Evolutionary conservation across 2,329 filamentous ascomycete genomes (phyloP).

Genomic region (Lachnellula cervina): DNA sequence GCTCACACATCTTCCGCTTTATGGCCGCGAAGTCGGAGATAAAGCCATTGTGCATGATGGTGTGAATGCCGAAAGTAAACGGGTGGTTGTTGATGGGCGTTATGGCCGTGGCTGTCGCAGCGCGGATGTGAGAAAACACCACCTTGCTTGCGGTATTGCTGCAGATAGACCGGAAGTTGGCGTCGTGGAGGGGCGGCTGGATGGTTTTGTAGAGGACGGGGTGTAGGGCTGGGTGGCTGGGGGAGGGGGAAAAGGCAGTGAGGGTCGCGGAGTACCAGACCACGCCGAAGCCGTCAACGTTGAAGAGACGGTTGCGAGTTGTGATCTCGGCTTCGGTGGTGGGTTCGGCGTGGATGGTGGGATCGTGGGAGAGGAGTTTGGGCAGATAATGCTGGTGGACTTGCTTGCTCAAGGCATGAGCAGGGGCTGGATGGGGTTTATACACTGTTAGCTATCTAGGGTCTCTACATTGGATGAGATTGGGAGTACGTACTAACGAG

Average conservation of each 20-base stretch:
- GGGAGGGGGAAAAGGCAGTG: conserved; percentile 29
- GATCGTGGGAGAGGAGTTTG: conserved; percentile 41
- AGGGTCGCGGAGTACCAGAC: conserved; percentile 47
- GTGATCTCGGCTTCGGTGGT: conserved; percentile 40
- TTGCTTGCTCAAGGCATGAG: conserved; percentile 41
- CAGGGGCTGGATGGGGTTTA: conserved; percentile 22
- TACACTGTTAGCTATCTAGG: neutral
- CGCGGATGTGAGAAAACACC: conserved; percentile 50
- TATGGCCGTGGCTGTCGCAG: conserved; percentile 42
- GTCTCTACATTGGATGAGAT: conserved; percentile 21
- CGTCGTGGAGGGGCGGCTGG: conserved; percentile 47
- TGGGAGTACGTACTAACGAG: conserved; percentile 35
- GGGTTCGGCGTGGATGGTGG: conserved; percentile 31
- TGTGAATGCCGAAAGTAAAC: conserved; percentile 49
- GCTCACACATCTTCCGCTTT: conserved; percentile 39
- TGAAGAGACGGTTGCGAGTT: conserved; percentile 47
- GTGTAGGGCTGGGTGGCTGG: conserved; percentile 32
- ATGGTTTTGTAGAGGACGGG: conserved; percentile 49
- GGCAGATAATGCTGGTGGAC: conserved; percentile 50
- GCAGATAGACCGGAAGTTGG: conserved; percentile 49
- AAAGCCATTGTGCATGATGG: conserved; percentile 53
- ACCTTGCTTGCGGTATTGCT: conserved; percentile 45
- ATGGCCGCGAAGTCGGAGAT: conserved; percentile 43
- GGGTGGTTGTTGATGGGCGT: conserved; percentile 49
- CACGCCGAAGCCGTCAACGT: conserved; percentile 51